Evolutionary conservation across 2,329 filamentous ascomycete genomes (phyloP).

Genomic region (Cytospora chrysosperma): DNA sequence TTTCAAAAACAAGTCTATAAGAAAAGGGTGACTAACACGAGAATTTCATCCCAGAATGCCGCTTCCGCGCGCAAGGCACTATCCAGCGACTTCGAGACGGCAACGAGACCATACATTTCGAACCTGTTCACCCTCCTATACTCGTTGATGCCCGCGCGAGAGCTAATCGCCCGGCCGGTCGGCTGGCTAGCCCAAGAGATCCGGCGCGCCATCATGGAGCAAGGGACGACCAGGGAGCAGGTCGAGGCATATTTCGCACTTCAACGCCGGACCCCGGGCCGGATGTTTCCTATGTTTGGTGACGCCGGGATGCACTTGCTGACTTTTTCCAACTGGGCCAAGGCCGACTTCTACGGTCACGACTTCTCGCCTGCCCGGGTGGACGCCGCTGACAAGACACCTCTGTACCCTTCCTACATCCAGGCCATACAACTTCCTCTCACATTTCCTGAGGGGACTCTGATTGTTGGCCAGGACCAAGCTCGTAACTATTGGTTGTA

Average conservation of each 20-base stretch:
- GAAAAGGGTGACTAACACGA: background rate
- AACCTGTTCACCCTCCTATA: background rate
- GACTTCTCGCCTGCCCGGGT: conserved; percentile 32
- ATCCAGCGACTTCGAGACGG: background rate
- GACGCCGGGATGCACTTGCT: conserved; percentile 33
- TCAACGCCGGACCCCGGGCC: conserved; percentile 26
- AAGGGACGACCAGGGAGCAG: conserved; percentile 35
- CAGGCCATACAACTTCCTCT: background rate
- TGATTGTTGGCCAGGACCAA: background rate
- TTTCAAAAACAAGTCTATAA: too few species aligned
- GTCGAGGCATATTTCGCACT: conserved; percentile 36
- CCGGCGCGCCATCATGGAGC: conserved; percentile 33
- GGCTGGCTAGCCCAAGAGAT: conserved; percentile 31
- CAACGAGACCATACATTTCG: background rate
- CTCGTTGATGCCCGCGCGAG: background rate
- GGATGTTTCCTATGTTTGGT: conserved; percentile 33
- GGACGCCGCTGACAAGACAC: background rate
- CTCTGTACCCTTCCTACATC: background rate
- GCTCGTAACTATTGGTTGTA: background rate
- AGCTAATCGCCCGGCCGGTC: conserved; percentile 27
- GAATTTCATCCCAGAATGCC: background rate
- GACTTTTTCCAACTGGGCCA: conserved; percentile 34
- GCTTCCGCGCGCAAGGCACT: background rate
- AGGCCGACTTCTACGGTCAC: conserved; percentile 30
- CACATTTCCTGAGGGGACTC: background rate